Conservation (phyloP, 1,284 basidiomycete species). For the Ustilago loliicola region DNA sequence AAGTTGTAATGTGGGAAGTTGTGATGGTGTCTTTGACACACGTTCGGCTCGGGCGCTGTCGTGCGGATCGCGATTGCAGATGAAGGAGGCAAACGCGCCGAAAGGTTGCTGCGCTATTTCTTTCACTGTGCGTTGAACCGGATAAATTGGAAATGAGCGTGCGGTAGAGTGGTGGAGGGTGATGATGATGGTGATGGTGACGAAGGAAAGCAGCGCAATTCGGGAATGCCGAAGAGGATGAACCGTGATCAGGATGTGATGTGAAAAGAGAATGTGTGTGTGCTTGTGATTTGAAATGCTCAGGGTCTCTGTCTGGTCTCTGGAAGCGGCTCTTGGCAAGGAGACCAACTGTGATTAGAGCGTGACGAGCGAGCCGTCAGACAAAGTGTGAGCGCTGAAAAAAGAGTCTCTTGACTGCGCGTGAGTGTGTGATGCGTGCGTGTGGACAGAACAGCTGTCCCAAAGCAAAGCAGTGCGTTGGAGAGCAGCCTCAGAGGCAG, state of each 20-base stretch:
- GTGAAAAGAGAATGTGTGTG: neutral
- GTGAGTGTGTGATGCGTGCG: neutral
- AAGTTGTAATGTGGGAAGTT: slow-evolving; percentile 6
- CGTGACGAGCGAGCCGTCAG: neutral
- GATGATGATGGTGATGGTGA: neutral
- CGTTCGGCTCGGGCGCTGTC: neutral
- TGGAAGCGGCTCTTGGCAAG: neutral
- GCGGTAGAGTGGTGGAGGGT: neutral
- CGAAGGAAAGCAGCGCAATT: neutral
- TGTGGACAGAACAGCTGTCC: no score
- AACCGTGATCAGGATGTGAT: neutral
- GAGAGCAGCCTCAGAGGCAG: no score
- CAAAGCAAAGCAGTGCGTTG: no score
- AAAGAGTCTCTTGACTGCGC: neutral
- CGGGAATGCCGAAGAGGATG: neutral
- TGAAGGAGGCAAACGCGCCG: slow-evolving; percentile 1
- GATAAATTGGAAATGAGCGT: neutral
- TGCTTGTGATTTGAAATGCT: neutral
- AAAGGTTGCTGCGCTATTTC: neutral
- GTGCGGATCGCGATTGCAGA: slow-evolving; percentile 1
- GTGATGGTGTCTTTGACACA: slow-evolving; percentile 6
- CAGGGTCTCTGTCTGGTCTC: neutral
- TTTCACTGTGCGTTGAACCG: neutral
- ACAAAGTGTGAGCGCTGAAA: neutral
- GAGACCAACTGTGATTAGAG: slow-evolving; percentile 1